Base-by-base conservation (phyloP, 495 filamentous ascomycete species). In the Penicillium bovifimosum region DNA sequence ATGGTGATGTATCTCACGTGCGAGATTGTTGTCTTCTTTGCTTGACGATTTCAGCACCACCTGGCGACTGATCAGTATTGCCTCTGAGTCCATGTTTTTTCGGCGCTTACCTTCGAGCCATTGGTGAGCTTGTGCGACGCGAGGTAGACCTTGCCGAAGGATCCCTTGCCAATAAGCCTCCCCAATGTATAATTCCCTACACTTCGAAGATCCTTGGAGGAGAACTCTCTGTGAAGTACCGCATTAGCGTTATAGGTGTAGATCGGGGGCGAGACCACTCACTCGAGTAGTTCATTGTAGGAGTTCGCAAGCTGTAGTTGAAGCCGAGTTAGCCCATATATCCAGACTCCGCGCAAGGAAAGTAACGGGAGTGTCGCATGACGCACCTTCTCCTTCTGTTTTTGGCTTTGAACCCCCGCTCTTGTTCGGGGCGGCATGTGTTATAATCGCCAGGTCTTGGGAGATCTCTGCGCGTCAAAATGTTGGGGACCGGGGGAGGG, bases 11-110 rank as follows among this genome's bases (percentile, higher is more conserved):
- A 98, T 97, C 66, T 98, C 93, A 51, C 93, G 86, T 33, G 91
- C 91, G 34, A 98, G 85, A 66, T 97, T 97, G 28, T 88, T 81
- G 64, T 98, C 93, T 59, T 92, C 86, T 71, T 96, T 96, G 64
- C 90, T 91, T 50, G 93, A 91, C 40, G 92, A 96, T 70, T 97
- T 97, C 65, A 97, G 89, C 13, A 97, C 92, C 55, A 97, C 91
- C 92, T 95, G 61, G 32, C 29, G 31, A 42, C 11, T 34, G 18
- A 31, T 50, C 39, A 50, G 48, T 9, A 34, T 29, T 32, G 17
- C 39, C n/a, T 26, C 18, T 6, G n/a, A 36, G 8, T 9, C 9
- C 10, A n/a, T 13, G 45, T 34, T 34, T 17, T 35, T 14, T 11
- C 56, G 7, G 7, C 31, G 13, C 60, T 80, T 76, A 96, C 93